Percentiles rank a stretch among this genome's conserved stretches.
phyloP scores from a whole-genome alignment of 208 protist genomes.

The Perkinsela sp. region DNA sequence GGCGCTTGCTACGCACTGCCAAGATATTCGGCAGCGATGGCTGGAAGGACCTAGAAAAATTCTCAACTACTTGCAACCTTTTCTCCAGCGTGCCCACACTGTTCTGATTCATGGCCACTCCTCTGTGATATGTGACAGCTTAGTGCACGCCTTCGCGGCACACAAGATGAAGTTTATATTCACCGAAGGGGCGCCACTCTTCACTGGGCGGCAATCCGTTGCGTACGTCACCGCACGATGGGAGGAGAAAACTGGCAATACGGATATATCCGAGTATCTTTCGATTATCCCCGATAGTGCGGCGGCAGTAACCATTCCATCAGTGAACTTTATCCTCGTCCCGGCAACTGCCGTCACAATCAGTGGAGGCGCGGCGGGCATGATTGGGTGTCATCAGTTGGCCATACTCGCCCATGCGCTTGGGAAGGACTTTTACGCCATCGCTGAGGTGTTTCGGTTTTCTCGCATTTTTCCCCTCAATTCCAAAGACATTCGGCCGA shows the following conservation, averaged over 20 bases:
- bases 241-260: neutral
- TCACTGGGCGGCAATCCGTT: neutral
- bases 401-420: slow-evolving; percentile 72
- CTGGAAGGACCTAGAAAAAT: neutral
- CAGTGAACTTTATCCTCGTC: slow-evolving; percentile 81
- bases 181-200: slow-evolving; percentile 1
- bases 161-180: neutral
- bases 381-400: slow-evolving; percentile 85
- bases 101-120: slow-evolving; percentile 4
- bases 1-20: neutral
- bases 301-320: slow-evolving; percentile 40
- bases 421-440: slow-evolving; percentile 91
- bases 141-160: slow-evolving; percentile 1
- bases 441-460: slow-evolving; percentile 96
- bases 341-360: slow-evolving; percentile 92
- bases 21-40: neutral
- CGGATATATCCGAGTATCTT: neutral
- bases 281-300: slow-evolving; percentile 51
- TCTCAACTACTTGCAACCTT: neutral
- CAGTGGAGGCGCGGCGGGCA: slow-evolving; percentile 93
- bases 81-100: neutral
- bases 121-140: neutral
- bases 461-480: slow-evolving; percentile 78
- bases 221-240: slow-evolving; percentile 1
- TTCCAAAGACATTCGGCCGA: slow-evolving; percentile 55